These are phyloP conservation scores for Pancytospora epiphaga DNA, from an alignment of 371 early-diverging fungal genomes.

Conservation along the genomic window DNA sequence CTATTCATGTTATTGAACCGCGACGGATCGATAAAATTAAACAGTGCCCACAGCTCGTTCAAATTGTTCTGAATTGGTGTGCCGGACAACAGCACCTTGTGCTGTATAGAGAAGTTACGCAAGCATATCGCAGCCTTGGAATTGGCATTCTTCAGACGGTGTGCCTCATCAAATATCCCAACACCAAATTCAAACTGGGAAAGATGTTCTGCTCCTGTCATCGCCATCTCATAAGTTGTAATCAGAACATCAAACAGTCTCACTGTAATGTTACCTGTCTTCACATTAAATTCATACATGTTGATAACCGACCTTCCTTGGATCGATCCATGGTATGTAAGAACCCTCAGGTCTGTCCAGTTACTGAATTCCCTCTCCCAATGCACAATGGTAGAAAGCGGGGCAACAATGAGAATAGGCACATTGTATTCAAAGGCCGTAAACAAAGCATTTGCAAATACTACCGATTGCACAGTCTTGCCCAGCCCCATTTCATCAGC, in stretches of 20 bases:
- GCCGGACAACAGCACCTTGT: conserved; percentile 85
- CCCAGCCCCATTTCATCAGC: conserved; percentile 96
- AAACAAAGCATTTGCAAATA: conserved; percentile 64
- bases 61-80: conserved; percentile 91
- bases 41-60: conserved; percentile 82
- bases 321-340: conserved; percentile 81
- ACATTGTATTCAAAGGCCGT: conserved; percentile 42
- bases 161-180: conserved; percentile 93
- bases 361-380: conserved; percentile 81
- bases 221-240: conserved; percentile 91
- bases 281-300: conserved; percentile 67
- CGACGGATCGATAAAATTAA: conserved; percentile 91
- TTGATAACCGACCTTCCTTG: no score
- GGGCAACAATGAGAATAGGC: conserved; percentile 78
- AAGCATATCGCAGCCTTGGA: conserved; percentile 80
- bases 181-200: conserved; percentile 78
- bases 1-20: conserved; percentile 78
- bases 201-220: conserved; percentile 72
- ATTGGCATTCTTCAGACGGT: conserved; percentile 95
- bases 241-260: conserved; percentile 78
- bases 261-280: conserved; percentile 65
- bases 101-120: conserved; percentile 70
- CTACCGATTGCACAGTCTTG: conserved; percentile 81
- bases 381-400: conserved; percentile 87
- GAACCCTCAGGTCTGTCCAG: conserved; percentile 75